Evolutionary conservation across 2,329 filamentous ascomycete species (phyloP).

Genomic region (Dendryphion nanum): DNA sequence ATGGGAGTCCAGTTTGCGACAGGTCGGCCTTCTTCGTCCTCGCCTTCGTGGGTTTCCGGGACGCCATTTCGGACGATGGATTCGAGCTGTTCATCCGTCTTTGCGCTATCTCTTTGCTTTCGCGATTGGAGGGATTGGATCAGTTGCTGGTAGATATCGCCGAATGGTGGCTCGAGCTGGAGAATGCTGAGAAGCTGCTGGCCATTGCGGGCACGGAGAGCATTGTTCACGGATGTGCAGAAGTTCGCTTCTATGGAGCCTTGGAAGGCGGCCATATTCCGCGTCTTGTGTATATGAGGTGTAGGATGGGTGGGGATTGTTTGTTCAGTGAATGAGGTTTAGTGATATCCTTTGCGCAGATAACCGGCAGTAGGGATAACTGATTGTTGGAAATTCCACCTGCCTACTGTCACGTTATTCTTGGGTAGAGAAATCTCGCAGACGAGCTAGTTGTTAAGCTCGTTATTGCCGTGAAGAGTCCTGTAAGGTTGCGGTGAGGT

Average conservation of each 20-base stretch:
- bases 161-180: constrained; percentile 28
- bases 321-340: too few relatives aligned
- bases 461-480: too few relatives aligned
- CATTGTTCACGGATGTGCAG: constrained; percentile 26
- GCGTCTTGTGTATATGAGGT: too few relatives aligned
- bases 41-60: constrained; percentile 49
- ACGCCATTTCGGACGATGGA: constrained; percentile 21
- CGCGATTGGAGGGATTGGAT: constrained; percentile 22
- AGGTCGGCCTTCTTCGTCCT: constrained; percentile 57
- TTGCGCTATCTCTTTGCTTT: constrained; percentile 19
- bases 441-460: too few relatives aligned
- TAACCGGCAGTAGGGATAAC: too few relatives aligned
- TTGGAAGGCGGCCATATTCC: neutral
- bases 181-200: constrained; percentile 26
- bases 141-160: constrained; percentile 26
- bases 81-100: constrained; percentile 22
- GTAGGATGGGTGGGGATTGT: too few relatives aligned
- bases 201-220: constrained; percentile 21
- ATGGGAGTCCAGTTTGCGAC: constrained; percentile 72
- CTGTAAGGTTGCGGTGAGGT: too few relatives aligned
- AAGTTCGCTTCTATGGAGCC: constrained; percentile 19
- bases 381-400: too few relatives aligned
- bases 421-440: too few relatives aligned
- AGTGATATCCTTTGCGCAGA: too few relatives aligned
- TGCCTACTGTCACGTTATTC: too few relatives aligned